Evolutionary conservation across 2,329 filamentous ascomycete species (phyloP), one percentile per base, ranked within the genome.

Genomic region (Westerdykella ornata): DNA sequence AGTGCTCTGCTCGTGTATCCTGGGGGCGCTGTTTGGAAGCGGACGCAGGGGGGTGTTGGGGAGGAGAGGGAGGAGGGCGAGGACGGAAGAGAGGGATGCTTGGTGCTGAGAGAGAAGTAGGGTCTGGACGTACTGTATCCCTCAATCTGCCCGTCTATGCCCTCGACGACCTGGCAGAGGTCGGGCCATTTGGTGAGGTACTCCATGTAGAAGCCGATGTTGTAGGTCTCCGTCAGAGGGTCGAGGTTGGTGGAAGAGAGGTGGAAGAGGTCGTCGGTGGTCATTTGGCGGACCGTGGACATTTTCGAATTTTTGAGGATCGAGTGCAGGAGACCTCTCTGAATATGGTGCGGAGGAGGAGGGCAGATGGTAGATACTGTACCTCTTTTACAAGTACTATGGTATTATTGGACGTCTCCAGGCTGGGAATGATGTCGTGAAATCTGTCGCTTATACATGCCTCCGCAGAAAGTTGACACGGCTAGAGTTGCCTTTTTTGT

Each of bases 121-220:
- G 18, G 41, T n/a, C 22, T 26, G 26, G 4, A 70, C 80, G 43
- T 76, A 94, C 89, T 94, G 68, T 98, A 98, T 41, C 86, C 92
- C 51, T 95, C 84, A 43, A 97, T 90, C 48, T 88, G 84, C n/a
- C 88, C 88, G 48, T 84, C 76, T 41, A 80, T 77, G 51, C 90
- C 87, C 64, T 95, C 87, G 45, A 94, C 88, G 13, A 94, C 86
- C 62, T 88, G 88, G 71, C 96, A 97, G 33, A 97, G 78, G 18
- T 88, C 84, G 1, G 92, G 92, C 92, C 92, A 98, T 74, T 86
- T 88, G 39, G 88, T 88, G 51, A 95, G 81, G 69, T 98, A 98
- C 59, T 94, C 86, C 45, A 96, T 79, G 71, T 98, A 98, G 72
- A 97, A 98, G 48, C 81, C 80, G 51, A 95, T 78, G 65, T 94